Conservation (phyloP, 345 rosid species). For the Noccaea bulbosa region DNA sequence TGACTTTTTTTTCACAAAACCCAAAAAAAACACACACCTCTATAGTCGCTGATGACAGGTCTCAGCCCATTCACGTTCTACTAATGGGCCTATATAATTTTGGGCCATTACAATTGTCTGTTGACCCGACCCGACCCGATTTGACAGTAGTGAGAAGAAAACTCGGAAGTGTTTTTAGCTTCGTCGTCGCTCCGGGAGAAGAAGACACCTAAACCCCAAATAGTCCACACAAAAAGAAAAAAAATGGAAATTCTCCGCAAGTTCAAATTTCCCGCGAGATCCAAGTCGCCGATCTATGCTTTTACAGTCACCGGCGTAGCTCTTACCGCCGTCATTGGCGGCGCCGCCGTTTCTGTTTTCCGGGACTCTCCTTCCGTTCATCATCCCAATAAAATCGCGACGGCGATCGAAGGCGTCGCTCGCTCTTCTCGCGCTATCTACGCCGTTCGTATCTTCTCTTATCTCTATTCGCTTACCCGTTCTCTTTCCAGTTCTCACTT, state of each 20-base stretch:
- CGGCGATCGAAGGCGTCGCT: constrained; percentile 48
- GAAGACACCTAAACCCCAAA: background rate
- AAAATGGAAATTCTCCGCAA: constrained; percentile 34
- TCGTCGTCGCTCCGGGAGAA: background rate
- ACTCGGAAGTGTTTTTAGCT: background rate
- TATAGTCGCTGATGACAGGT: too few species aligned
- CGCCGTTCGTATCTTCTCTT: constrained; percentile 43
- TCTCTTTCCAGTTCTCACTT: background rate
- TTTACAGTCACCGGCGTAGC: constrained; percentile 55
- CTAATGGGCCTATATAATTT: too few species aligned
- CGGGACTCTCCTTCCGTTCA: constrained; percentile 33
- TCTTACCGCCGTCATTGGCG: constrained; percentile 33
- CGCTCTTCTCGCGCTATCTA: constrained; percentile 68
- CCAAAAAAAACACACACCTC: too few species aligned
- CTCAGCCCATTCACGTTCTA: background rate
- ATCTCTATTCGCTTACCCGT: background rate
- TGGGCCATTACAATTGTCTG: background rate
- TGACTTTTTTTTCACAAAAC: too few species aligned
- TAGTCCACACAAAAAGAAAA: background rate
- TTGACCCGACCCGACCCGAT: constrained; percentile 3
- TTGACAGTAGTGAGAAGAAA: background rate
- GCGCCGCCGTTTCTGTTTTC: constrained; percentile 34
- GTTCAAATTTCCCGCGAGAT: constrained; percentile 50
- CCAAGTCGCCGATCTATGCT: constrained; percentile 42
- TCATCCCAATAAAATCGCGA: constrained; percentile 39